A percentile compares a stretch with the other conserved stretches of the same genome.
Conservation (phyloP, 176 grass and related monocot genomes). For the Coix lacrymajobi region DNA sequence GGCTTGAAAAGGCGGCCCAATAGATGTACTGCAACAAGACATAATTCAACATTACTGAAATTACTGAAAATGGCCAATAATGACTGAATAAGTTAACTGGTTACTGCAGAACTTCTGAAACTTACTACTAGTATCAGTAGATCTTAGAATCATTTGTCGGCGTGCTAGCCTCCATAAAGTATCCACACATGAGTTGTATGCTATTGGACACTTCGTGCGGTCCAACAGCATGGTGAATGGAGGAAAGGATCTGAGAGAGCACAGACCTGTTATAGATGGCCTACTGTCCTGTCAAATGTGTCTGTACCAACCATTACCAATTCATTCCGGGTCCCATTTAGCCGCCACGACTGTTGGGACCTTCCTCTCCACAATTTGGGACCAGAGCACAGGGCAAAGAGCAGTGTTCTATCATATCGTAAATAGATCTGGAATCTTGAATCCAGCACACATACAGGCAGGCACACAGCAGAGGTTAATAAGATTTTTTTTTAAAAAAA, state of each 20-base stretch:
- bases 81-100: neutral
- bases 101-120: neutral
- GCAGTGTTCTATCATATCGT: neutral
- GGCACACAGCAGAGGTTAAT: neutral
- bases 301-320: conserved; percentile 15
- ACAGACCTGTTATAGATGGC: neutral
- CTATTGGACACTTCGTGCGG: neutral
- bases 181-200: neutral
- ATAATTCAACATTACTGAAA: neutral
- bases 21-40: neutral
- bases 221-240: neutral
- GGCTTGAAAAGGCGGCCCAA: neutral
- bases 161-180: neutral
- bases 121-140: neutral
- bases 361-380: neutral
- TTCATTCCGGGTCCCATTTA: conserved; percentile 15
- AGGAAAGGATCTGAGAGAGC: neutral
- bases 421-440: conserved; percentile 6
- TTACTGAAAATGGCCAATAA: neutral
- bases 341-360: neutral
- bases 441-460: neutral
- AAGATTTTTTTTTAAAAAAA: neutral
- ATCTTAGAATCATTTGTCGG: neutral
- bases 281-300: neutral
- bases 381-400: neutral